phyloP scores from a whole-genome alignment of 2,329 filamentous ascomycete species.

The Dothideomycetes sp. region DNA sequence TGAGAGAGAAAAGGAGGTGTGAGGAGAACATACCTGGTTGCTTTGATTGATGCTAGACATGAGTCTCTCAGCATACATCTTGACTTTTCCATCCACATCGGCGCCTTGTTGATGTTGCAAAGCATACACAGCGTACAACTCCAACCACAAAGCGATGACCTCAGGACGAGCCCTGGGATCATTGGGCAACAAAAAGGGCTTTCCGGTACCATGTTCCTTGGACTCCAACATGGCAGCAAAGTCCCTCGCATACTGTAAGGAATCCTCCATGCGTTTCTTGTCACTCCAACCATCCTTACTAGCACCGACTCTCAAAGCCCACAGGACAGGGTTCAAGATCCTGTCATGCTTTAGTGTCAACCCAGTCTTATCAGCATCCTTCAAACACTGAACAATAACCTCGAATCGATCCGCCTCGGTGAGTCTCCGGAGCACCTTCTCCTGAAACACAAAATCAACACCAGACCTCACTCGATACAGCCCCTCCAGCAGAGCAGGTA shows the following conservation, averaged over 20 bases:
- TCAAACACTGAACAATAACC: conserved; percentile 25
- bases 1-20: not conserved
- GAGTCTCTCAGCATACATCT: conserved; percentile 31
- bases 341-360: conserved; percentile 24
- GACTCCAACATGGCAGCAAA: conserved; percentile 34
- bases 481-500: conserved; percentile 26
- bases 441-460: conserved; percentile 18
- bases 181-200: conserved; percentile 15
- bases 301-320: conserved; percentile 28
- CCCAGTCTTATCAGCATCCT: conserved; percentile 25
- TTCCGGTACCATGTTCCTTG: conserved; percentile 28
- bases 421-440: conserved; percentile 28
- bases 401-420: conserved; percentile 22
- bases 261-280: conserved; percentile 28
- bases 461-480: conserved; percentile 21
- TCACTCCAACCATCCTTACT: conserved; percentile 28
- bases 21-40: conserved; percentile 8
- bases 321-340: conserved; percentile 28
- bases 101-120: conserved; percentile 25
- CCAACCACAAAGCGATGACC: conserved; percentile 35
- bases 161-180: conserved; percentile 29
- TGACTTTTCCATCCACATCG: conserved; percentile 31
- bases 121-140: conserved; percentile 34
- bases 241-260: conserved; percentile 30
- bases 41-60: conserved; percentile 23